Evolutionary conservation across 2,329 filamentous ascomycete species (phyloP).

Genomic region (Talaromyces sp.): DNA sequence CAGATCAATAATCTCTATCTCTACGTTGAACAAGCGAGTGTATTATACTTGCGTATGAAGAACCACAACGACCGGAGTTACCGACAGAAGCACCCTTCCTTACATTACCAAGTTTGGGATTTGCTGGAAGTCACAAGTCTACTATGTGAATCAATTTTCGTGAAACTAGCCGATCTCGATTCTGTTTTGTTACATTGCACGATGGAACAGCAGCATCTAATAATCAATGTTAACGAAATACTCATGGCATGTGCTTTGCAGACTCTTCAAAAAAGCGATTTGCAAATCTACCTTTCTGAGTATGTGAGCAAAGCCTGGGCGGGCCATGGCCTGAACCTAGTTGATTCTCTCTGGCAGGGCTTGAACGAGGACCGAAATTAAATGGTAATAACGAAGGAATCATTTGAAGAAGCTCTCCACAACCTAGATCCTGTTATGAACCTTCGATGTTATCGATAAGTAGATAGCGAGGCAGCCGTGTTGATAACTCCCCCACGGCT

Average conservation of each 20-base stretch:
- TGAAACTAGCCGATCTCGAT: neutral
- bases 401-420: neutral
- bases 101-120: neutral
- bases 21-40: neutral
- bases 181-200: neutral
- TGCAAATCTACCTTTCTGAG: neutral
- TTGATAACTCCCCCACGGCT: too few relatives aligned
- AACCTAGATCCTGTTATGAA: neutral
- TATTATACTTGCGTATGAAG: neutral
- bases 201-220: neutral
- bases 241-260: neutral
- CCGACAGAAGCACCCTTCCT: neutral
- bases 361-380: neutral
- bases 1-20: neutral
- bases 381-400: neutral
- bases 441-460: too few relatives aligned
- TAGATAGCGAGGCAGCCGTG: too few relatives aligned
- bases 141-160: neutral
- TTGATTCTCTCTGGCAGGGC: neutral
- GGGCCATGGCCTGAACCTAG: neutral
- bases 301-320: neutral
- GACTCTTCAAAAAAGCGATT: neutral
- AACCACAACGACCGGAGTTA: neutral
- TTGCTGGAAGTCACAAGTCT: neutral
- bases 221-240: neutral